Conservation (phyloP, 202 grass and related monocot genomes). For the Tripidium arundinaceum region DNA sequence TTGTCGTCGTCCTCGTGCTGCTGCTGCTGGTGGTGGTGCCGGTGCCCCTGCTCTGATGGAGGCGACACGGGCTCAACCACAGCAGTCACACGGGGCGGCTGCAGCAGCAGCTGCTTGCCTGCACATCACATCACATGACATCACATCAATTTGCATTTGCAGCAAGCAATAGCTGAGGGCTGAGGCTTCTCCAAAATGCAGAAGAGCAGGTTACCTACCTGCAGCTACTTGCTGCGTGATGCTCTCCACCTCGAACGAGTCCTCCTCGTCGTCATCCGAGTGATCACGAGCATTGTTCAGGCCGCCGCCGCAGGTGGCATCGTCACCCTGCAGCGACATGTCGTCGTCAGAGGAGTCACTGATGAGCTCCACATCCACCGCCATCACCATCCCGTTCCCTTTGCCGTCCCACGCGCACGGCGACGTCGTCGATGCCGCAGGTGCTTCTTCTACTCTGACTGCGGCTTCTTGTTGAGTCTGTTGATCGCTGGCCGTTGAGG, state of each 20-base stretch:
- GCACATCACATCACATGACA: neutral
- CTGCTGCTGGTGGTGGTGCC: too few relatives aligned
- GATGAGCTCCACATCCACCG: conserved; percentile 51
- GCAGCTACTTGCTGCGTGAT: conserved; percentile 38
- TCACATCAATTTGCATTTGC: too few relatives aligned
- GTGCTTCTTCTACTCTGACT: neutral
- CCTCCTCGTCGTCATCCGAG: conserved; percentile 24
- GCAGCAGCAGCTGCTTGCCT: neutral
- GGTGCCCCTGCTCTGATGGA: neutral
- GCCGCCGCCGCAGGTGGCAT: neutral
- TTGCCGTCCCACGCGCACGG: neutral
- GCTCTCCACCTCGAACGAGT: conserved; percentile 49
- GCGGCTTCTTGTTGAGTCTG: neutral
- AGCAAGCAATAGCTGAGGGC: neutral
- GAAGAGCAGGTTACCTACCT: neutral
- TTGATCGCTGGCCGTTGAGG: neutral
- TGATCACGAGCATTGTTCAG: neutral
- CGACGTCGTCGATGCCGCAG: too few relatives aligned
- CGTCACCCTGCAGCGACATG: conserved; percentile 16
- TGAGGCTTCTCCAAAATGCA: neutral
- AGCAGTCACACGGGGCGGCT: neutral
- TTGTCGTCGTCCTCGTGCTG: neutral
- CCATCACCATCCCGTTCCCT: conserved; percentile 2
- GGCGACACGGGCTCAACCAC: neutral
- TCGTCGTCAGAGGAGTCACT: conserved; percentile 54